phyloP scores from a whole-genome alignment of 108 stramenopile species.

The Skeletonema tropicum region DNA sequence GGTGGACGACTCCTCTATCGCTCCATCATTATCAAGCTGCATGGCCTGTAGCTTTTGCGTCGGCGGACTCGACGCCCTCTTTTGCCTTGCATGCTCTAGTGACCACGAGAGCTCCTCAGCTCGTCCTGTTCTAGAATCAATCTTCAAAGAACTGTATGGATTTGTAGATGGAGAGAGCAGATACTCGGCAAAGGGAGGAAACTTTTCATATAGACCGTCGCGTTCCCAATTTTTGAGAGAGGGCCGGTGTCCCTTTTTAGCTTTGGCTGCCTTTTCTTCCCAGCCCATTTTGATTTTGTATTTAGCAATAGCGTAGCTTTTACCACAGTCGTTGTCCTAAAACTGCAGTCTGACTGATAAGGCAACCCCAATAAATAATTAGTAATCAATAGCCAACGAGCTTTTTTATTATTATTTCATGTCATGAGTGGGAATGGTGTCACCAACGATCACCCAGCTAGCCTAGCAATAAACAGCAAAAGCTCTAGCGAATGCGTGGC shows the following conservation, averaged over 20 bases:
- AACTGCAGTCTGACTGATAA: neutral
- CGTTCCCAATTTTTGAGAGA: conserved; percentile 76
- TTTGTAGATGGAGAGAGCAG: conserved; percentile 10
- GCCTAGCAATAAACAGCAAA: no score
- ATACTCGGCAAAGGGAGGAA: conserved; percentile 59
- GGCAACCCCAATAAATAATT: no score
- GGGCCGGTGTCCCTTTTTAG: conserved; percentile 72
- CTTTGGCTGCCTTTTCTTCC: conserved; percentile 59
- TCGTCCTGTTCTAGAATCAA: conserved; percentile 5
- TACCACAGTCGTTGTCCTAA: neutral
- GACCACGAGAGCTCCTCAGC: conserved; percentile 1
- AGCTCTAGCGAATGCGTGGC: no score
- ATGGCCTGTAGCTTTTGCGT: conserved; percentile 1
- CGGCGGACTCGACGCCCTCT: neutral
- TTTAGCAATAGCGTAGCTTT: neutral
- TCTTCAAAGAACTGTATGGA: conserved; percentile 28
- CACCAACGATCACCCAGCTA: no score
- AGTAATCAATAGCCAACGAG: no score
- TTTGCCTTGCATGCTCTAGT: neutral
- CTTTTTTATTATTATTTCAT: no score
- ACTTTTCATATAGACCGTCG: conserved; percentile 65
- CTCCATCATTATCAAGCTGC: neutral
- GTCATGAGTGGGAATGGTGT: no score
- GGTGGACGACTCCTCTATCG: neutral
- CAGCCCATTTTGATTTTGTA: conserved; percentile 40